phyloP scores from a whole-genome alignment of 768 basidiomycete species.

The Psilocybe tampanensis region DNA sequence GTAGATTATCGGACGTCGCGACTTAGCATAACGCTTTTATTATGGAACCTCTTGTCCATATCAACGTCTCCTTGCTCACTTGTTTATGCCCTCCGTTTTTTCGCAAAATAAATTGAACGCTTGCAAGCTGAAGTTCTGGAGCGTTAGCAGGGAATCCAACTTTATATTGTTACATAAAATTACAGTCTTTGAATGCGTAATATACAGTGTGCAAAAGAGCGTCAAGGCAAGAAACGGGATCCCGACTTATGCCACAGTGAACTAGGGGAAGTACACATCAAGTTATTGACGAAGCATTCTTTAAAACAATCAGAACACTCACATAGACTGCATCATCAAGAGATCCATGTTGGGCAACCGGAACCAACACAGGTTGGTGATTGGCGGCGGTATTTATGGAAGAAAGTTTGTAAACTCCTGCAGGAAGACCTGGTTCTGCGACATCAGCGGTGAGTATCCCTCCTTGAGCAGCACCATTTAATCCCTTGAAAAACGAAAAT shows the following conservation, averaged over 20 bases:
- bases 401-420: constrained; percentile 60
- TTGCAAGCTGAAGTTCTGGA: too few relatives aligned
- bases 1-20: constrained; percentile 21
- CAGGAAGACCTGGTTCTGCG: constrained; percentile 50
- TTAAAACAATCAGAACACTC: constrained; percentile 20
- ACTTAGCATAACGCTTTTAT: neutral
- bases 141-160: too few relatives aligned
- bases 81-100: too few relatives aligned
- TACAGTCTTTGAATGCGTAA: too few relatives aligned
- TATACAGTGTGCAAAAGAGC: too few relatives aligned
- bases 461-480: constrained; percentile 45
- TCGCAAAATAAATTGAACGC: too few relatives aligned
- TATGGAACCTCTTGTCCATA: neutral
- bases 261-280: constrained; percentile 15
- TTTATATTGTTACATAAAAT: too few relatives aligned
- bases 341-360: constrained; percentile 62
- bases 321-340: constrained; percentile 63
- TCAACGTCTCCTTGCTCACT: neutral
- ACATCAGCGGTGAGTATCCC: constrained; percentile 59
- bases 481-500: constrained; percentile 62
- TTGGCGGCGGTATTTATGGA: constrained; percentile 62
- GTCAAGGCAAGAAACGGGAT: neutral
- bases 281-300: too few relatives aligned
- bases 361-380: constrained; percentile 61
- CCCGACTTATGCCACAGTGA: constrained; percentile 26